A percentile compares a stretch with the other conserved stretches of the same genome.
Conservation (phyloP, 257 asterid genomes). For the Leptodermis oblonga region DNA sequence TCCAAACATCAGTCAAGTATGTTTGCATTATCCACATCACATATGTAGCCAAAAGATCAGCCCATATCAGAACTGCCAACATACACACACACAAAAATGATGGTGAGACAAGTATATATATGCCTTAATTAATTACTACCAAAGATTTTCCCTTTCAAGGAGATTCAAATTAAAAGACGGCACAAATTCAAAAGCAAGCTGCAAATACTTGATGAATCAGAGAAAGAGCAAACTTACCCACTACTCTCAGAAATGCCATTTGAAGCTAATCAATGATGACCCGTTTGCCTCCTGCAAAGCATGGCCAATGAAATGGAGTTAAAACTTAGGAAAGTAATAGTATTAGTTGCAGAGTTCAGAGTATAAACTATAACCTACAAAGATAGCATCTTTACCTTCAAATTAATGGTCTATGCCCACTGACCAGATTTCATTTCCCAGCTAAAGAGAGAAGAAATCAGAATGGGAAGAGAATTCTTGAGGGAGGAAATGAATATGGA, state of each 20-base stretch:
- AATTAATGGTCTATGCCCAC: too few species aligned
- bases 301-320: background rate
- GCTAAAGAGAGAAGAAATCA: background rate
- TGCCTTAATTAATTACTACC: background rate
- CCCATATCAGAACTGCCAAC: conserved; percentile 24
- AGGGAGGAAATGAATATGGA: background rate
- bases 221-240: background rate
- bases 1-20: conserved; percentile 65
- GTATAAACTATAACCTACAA: too few species aligned
- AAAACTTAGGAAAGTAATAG: background rate
- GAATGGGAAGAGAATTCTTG: background rate
- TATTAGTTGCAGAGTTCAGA: too few species aligned
- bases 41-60: conserved; percentile 25
- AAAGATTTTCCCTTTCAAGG: background rate
- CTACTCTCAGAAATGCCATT: conserved; percentile 4
- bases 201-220: background rate
- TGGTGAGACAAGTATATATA: background rate
- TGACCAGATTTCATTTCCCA: background rate
- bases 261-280: background rate
- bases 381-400: too few species aligned
- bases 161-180: background rate
- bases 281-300: background rate
- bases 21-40: conserved; percentile 55
- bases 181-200: too few species aligned
- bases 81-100: background rate